These are phyloP conservation scores for Trichoderma arundinaceum DNA, from an alignment of 2,329 filamentous ascomycete species.

Conservation along the genomic window DNA sequence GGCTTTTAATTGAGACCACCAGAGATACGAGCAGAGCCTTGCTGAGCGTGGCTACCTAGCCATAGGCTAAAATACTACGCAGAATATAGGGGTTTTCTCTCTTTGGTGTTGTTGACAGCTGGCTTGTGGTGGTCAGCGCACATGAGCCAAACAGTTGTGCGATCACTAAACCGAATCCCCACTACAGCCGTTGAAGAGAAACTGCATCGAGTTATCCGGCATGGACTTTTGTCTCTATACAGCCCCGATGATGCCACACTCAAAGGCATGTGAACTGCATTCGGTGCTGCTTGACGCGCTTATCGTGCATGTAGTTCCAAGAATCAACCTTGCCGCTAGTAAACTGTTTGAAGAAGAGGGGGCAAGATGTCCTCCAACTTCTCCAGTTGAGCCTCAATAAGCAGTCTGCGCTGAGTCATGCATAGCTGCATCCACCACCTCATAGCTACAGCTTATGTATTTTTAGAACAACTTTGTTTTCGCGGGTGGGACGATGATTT, in stretches of 20 bases:
- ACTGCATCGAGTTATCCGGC: not conserved
- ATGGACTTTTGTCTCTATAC: not conserved
- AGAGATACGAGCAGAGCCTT: not conserved
- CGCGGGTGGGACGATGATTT: constrained; percentile 1
- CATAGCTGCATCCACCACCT: not conserved
- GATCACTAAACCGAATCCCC: not conserved
- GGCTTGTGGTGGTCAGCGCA: not conserved
- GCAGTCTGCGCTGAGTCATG: constrained; percentile 8
- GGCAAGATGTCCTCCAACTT: not conserved
- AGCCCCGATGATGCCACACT: not conserved
- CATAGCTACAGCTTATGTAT: constrained; percentile 13
- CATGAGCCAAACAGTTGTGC: not conserved
- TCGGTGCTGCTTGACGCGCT: not conserved
- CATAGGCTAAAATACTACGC: not conserved
- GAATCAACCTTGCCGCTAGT: not conserved
- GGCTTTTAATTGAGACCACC: not conserved
- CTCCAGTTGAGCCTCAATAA: constrained; percentile 1
- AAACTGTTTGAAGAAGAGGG: not conserved
- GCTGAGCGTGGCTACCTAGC: not conserved
- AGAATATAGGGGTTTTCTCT: not conserved
- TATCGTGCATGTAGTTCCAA: not conserved
- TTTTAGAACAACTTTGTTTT: constrained; percentile 13
- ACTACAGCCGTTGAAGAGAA: not conserved
- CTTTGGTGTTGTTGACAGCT: not conserved
- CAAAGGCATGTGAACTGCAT: not conserved